phyloP scores from a whole-genome alignment of 352 stramenopile genomes.

The Phytophthora ramorum region DNA sequence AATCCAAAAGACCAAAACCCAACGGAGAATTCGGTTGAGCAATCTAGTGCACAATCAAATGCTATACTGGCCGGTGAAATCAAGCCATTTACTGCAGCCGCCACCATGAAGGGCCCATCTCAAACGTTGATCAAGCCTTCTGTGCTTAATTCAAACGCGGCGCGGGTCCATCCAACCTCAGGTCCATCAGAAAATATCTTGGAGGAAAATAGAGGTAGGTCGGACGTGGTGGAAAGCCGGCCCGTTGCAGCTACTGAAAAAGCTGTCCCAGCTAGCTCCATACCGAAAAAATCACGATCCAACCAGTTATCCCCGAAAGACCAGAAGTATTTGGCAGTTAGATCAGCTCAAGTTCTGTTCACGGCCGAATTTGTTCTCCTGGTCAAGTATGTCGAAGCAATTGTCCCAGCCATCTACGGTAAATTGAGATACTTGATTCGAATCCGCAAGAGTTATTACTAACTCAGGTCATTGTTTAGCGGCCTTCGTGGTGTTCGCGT shows the following conservation, averaged over 20 bases:
- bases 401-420: constrained; percentile 15
- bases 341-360: constrained; percentile 3
- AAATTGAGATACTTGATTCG: not conserved
- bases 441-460: too few relatives aligned
- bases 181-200: not conserved
- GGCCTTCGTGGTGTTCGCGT: constrained; percentile 4
- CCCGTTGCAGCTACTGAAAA: not conserved
- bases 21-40: too few relatives aligned
- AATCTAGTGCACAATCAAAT: too few relatives aligned
- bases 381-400: constrained; percentile 16
- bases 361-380: constrained; percentile 8
- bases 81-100: not conserved
- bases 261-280: not conserved
- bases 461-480: not conserved
- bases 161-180: not conserved
- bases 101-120: not conserved
- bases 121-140: not conserved
- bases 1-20: not conserved
- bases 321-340: not conserved
- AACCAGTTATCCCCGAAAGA: not conserved
- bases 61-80: too few relatives aligned
- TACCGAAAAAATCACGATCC: not conserved
- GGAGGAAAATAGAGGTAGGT: not conserved
- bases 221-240: not conserved
- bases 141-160: not conserved